Percentiles rank a stretch among this genome's conserved stretches.
These are phyloP conservation scores for Volvox africanus DNA, from an alignment of 139 green algal species.

Conservation along the genomic window DNA sequence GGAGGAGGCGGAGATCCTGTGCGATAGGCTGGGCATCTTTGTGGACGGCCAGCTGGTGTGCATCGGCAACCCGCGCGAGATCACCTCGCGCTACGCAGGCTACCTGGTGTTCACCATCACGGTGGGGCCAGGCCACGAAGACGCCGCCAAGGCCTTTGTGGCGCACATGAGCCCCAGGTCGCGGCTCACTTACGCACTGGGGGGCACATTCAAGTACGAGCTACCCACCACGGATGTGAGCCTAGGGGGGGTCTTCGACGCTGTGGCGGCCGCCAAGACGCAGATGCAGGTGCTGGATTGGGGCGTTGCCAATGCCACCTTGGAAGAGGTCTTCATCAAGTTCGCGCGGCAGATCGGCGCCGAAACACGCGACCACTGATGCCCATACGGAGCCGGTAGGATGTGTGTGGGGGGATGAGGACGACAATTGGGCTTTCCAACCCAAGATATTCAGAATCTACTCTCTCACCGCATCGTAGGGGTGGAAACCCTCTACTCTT, in stretches of 20 bases:
- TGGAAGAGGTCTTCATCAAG: slow-evolving; percentile 92
- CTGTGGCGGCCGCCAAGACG: slow-evolving; percentile 68
- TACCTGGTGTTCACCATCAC: slow-evolving; percentile 87
- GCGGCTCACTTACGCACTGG: slow-evolving; percentile 78
- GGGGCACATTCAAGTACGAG: slow-evolving; percentile 77
- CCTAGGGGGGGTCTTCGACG: slow-evolving; percentile 75
- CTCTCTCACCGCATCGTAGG: no score
- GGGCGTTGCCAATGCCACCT: slow-evolving; percentile 90
- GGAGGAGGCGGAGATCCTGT: slow-evolving; percentile 91
- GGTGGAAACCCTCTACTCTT: no score
- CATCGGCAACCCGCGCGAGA: slow-evolving; percentile 89
- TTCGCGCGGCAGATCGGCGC: slow-evolving; percentile 57
- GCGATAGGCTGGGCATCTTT: slow-evolving; percentile 81
- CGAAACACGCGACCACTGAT: slow-evolving; percentile 14
- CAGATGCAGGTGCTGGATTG: slow-evolving; percentile 77
- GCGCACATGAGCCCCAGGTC: slow-evolving; percentile 52
- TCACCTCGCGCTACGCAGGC: slow-evolving; percentile 75
- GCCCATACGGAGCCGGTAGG: no score
- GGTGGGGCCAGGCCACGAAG: slow-evolving; percentile 59
- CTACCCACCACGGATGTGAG: slow-evolving; percentile 71
- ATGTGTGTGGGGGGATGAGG: no score
- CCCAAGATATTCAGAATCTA: no score
- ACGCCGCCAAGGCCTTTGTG: slow-evolving; percentile 13
- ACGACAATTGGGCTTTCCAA: no score
- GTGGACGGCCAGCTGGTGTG: slow-evolving; percentile 89